phyloP scores from a whole-genome alignment of 345 rosid species.

The Lagerstroemia speciosa region DNA sequence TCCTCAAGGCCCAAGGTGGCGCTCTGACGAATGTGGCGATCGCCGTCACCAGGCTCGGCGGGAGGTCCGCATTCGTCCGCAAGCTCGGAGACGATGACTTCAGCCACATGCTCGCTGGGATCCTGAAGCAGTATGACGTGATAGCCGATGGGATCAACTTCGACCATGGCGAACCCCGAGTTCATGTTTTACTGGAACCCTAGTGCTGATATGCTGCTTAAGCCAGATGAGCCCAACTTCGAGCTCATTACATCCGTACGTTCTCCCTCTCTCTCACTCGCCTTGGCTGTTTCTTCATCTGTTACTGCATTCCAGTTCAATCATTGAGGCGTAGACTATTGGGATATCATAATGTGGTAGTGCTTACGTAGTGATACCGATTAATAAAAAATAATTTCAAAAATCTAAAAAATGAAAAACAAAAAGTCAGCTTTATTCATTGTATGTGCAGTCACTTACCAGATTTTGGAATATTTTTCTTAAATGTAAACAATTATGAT shows the following conservation, averaged over 20 bases:
- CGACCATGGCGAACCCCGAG: constrained; percentile 91
- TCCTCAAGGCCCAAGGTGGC: constrained; percentile 94
- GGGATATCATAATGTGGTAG: no score
- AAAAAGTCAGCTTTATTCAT: no score
- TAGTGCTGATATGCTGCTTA: constrained; percentile 88
- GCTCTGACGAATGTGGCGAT: constrained; percentile 98
- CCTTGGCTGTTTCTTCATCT: neutral
- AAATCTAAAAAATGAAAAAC: no score
- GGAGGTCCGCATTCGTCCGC: constrained; percentile 70
- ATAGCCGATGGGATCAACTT: constrained; percentile 68
- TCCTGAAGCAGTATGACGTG: constrained; percentile 80
- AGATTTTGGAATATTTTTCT: no score
- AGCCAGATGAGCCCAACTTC: constrained; percentile 75
- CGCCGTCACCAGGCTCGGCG: constrained; percentile 77
- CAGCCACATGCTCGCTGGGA: constrained; percentile 92
- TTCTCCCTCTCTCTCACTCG: constrained; percentile 6
- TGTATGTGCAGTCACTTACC: no score
- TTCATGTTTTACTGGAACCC: constrained; percentile 96
- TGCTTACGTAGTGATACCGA: no score
- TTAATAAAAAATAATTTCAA: no score
- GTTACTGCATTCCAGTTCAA: neutral
- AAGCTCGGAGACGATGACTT: constrained; percentile 96
- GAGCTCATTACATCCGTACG: constrained; percentile 88
- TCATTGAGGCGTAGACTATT: neutral
- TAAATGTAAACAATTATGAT: no score